phyloP scores from a whole-genome alignment of 2,329 filamentous ascomycete species.

The Ophiostoma pallidulum region DNA sequence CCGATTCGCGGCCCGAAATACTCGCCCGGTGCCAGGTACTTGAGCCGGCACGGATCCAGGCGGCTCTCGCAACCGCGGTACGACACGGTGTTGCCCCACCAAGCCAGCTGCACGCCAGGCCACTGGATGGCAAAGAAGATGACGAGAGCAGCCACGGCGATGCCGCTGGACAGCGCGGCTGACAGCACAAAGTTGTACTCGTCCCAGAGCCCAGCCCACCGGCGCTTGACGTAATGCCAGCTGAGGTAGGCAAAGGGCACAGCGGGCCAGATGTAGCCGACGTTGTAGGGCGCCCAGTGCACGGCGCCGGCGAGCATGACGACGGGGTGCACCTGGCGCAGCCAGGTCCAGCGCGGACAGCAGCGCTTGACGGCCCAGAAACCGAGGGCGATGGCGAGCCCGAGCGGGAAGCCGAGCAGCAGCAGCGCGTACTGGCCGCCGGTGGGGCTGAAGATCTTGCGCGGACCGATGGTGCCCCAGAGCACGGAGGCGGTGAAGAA shows the following conservation, averaged over 20 bases:
- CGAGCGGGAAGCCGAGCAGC: constrained; percentile 41
- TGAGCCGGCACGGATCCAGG: constrained; percentile 14
- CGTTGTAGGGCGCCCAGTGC: constrained; percentile 31
- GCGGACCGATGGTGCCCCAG: constrained; percentile 52
- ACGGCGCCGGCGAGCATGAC: constrained; percentile 29
- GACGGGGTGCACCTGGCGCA: constrained; percentile 32
- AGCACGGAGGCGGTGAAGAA: constrained; percentile 53
- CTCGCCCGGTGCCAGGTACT: constrained; percentile 14
- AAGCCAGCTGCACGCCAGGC: constrained; percentile 31
- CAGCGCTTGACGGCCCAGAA: constrained; percentile 28
- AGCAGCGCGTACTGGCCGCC: constrained; percentile 40
- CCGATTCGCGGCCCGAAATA: constrained; percentile 14
- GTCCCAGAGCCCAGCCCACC: constrained; percentile 20
- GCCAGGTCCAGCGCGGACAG: constrained; percentile 24
- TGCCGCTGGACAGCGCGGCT: constrained; percentile 39
- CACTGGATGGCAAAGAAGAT: constrained; percentile 45
- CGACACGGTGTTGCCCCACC: constrained; percentile 38
- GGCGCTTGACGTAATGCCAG: constrained; percentile 33
- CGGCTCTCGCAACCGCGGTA: constrained; percentile 17
- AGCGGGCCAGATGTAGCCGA: constrained; percentile 35
- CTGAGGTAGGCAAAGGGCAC: constrained; percentile 32
- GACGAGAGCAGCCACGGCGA: constrained; percentile 41
- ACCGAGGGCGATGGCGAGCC: constrained; percentile 34
- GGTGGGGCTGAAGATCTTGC: constrained; percentile 39
- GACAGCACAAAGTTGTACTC: constrained; percentile 38